A percentile compares a stretch with the other conserved stretches of the same genome.
phyloP scores from a whole-genome alignment of 1,284 basidiomycete species.

The Cronartium quercuum region DNA sequence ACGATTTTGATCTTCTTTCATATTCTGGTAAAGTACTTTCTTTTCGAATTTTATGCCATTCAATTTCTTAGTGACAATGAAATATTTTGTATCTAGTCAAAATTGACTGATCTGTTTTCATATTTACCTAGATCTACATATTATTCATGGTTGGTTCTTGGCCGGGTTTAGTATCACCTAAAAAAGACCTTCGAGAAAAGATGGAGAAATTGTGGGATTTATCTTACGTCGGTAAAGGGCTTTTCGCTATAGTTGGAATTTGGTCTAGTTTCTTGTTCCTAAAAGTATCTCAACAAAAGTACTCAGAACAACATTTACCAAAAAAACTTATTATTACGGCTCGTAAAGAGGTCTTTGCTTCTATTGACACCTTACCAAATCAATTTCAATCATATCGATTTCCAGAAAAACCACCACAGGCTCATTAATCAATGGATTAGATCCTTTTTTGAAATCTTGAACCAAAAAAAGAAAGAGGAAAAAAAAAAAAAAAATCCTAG shows the following conservation, averaged over 20 bases:
- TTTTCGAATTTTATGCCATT: neutral
- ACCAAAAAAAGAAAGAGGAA: too few relatives aligned
- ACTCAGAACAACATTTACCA: neutral
- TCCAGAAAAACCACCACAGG: too few relatives aligned
- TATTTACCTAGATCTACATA: neutral
- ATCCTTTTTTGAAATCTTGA: too few relatives aligned
- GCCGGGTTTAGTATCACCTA: neutral
- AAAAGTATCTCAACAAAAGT: neutral
- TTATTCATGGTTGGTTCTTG: neutral
- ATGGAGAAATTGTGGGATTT: neutral
- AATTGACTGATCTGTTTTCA: neutral
- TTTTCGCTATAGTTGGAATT: neutral
- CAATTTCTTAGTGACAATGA: neutral
- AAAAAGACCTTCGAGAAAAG: neutral
- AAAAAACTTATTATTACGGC: neutral
- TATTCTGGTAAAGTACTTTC: neutral
- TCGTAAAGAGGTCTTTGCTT: neutral
- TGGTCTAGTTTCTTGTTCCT: neutral
- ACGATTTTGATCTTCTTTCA: neutral
- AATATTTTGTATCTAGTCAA: neutral
- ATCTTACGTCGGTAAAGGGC: neutral
- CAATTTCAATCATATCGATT: too few relatives aligned
- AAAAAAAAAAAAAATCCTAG: too few relatives aligned
- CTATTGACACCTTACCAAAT: too few relatives aligned
- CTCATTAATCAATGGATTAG: too few relatives aligned